phyloP scores from a whole-genome alignment of 1,284 basidiomycete species.

The Cutaneotrichosporon cyanovorans region DNA sequence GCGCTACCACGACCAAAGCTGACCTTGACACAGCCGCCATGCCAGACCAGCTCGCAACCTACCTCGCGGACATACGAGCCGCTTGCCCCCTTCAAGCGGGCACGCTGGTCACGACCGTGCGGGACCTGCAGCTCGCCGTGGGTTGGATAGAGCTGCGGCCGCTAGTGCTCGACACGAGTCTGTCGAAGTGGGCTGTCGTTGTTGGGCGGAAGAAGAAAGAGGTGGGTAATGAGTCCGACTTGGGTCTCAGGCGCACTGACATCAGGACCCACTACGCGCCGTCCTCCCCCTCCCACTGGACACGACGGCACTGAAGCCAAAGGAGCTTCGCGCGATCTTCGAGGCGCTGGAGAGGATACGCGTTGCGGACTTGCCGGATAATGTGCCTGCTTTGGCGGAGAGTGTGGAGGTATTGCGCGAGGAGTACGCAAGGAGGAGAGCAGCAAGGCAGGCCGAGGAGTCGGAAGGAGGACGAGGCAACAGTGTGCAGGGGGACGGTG shows the following conservation, averaged over 20 bases:
- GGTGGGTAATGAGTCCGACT: slow-evolving; percentile 23
- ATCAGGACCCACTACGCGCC: slow-evolving; percentile 39
- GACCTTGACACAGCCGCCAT: too few relatives aligned
- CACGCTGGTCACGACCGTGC: slow-evolving; percentile 33
- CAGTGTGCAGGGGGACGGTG: too few relatives aligned
- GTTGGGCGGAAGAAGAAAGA: slow-evolving; percentile 37
- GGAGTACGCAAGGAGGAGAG: slow-evolving; percentile 4
- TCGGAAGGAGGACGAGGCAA: background rate
- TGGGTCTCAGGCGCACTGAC: slow-evolving; percentile 1
- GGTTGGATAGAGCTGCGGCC: slow-evolving; percentile 43
- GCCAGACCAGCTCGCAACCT: too few relatives aligned
- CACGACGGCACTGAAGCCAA: slow-evolving; percentile 37
- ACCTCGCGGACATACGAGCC: background rate
- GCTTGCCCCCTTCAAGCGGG: slow-evolving; percentile 35
- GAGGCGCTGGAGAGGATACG: slow-evolving; percentile 18
- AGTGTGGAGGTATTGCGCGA: slow-evolving; percentile 20
- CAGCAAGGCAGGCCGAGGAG: background rate
- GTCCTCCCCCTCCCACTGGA: slow-evolving; percentile 42
- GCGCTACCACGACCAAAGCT: too few relatives aligned
- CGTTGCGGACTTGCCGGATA: slow-evolving; percentile 18
- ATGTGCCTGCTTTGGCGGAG: slow-evolving; percentile 26
- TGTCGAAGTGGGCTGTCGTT: slow-evolving; percentile 30
- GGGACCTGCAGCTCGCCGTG: slow-evolving; percentile 44
- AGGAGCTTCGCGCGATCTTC: slow-evolving; percentile 35
- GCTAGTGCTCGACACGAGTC: slow-evolving; percentile 19